Evolutionary conservation across 2,329 filamentous ascomycete species (phyloP), one percentile per base, ranked within the genome.

Genomic region (Orbilia brochopaga): DNA sequence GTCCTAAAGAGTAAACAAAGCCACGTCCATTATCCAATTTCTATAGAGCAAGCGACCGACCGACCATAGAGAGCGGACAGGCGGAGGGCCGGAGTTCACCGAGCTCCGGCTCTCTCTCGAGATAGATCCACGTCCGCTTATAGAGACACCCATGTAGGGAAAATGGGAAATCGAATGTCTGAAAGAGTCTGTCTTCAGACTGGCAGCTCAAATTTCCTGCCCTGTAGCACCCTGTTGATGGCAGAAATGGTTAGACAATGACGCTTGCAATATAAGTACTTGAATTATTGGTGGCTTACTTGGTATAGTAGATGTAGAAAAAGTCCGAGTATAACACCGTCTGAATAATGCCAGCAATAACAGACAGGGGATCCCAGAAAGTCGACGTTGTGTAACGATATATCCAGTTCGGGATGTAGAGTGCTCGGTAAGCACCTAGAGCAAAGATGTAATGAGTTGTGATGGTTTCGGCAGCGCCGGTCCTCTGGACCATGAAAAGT

Each of bases 301-400:
- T 97, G 70, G 89, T 96, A 82, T 97, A 99, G 83, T 99, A 99
- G 78, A 99, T 93, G 85, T 92, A 99, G 86, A 99, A 99, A 83
- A 99, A 99, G 82, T 99, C 94, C 74, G 91, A 96, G 83, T 99
- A 99, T 67, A 99, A 84, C 54, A 99, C 82, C 0, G 94, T 99
- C 84, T 99, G 94, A 74, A 97, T 82, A 63, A 97, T 85, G 11
- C 94, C 94, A 2, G 95, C 94, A 74, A 94, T 79, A 57, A 97
- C 89, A 19, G 92, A 89, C 76, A 97, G 95, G 74, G 88, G 90
- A 79, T 97, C 92, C 76, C 89, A 89, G 79, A 91, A 88, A 51
- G 81, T 79, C 80, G 96, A 92, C 57, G 85, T 85, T 76, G 90
- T 85, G 81, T 93, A 97, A 63, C 94, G 85, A 81, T 91, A 97